Evolutionary conservation across 2,329 filamentous ascomycete genomes (phyloP).

Genomic region (Ophiostoma fasciatum): DNA sequence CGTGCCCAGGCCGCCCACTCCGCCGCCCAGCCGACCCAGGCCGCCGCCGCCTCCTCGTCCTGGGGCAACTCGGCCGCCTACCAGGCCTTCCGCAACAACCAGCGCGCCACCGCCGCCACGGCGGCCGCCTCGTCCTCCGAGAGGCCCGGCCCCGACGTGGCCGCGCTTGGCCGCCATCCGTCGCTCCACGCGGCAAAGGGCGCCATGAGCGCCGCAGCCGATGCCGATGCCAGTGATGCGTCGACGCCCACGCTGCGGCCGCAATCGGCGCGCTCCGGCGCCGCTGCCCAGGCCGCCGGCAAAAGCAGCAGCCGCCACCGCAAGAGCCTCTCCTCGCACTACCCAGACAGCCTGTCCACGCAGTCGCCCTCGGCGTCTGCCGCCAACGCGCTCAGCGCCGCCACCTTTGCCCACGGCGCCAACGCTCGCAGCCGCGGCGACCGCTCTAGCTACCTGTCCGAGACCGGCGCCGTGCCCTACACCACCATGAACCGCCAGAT

Average conservation of each 20-base stretch:
- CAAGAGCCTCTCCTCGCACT: constrained; percentile 18
- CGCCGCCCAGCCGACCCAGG: constrained; percentile 40
- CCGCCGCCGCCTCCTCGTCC: constrained; percentile 10
- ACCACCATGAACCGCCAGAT: constrained; percentile 58
- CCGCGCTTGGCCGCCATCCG: constrained; percentile 37
- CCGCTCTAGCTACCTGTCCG: constrained; percentile 28
- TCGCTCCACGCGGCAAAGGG: constrained; percentile 64
- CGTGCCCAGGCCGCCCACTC: constrained; percentile 27
- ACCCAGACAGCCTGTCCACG: constrained; percentile 28
- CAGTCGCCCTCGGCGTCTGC: constrained; percentile 23
- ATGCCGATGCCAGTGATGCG: neutral
- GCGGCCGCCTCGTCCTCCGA: constrained; percentile 5
- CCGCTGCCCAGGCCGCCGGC: too few species aligned
- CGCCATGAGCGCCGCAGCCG: constrained; percentile 42
- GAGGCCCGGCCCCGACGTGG: constrained; percentile 4
- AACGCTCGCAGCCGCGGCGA: constrained; percentile 23
- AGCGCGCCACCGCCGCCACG: constrained; percentile 3
- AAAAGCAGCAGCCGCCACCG: too few species aligned
- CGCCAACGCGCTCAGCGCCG: constrained; percentile 42
- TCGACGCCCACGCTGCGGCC: too few species aligned
- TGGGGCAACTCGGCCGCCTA: constrained; percentile 57
- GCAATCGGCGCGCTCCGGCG: too few species aligned
- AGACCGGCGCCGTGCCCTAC: constrained; percentile 51
- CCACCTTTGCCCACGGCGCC: constrained; percentile 48
- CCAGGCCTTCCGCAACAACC: constrained; percentile 25